A percentile compares a stretch with the other conserved stretches of the same genome.
Evolutionary conservation across 805 yeast species (phyloP).

Genomic region (Saturnispora saitoi): DNA sequence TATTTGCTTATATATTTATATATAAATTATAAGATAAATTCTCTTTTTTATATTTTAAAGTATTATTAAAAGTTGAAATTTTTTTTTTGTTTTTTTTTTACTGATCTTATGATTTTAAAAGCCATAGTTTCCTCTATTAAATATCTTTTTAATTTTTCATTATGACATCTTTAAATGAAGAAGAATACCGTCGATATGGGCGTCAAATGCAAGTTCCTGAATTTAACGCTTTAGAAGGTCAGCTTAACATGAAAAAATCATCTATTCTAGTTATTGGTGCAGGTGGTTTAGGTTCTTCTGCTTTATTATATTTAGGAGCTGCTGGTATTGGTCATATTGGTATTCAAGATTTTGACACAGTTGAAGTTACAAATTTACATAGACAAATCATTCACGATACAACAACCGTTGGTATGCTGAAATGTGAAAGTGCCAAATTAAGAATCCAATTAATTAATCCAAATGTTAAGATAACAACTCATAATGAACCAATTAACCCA

Average conservation of each 20-base stretch:
- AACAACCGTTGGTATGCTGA: conserved; percentile 54
- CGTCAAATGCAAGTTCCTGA: conserved; percentile 92
- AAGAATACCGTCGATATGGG: conserved; percentile 81
- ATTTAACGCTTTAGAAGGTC: conserved; percentile 48
- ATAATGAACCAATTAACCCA: conserved; percentile 42
- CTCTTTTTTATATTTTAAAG: no score
- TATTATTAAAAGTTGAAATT: no score
- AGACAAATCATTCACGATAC: conserved; percentile 79
- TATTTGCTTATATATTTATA: no score
- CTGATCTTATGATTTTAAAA: no score
- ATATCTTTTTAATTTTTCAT: no score
- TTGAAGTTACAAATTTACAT: conserved; percentile 80
- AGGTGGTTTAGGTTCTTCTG: conserved; percentile 95
- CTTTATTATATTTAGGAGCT: conserved; percentile 72
- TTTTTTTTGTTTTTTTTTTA: no score
- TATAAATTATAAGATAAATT: no score
- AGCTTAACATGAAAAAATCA: conserved; percentile 46
- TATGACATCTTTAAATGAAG: conserved; percentile 18
- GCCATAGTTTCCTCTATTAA: no score
- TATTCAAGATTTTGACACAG: conserved; percentile 78
- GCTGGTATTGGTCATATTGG: conserved; percentile 85
- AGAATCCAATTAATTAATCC: conserved; percentile 58
- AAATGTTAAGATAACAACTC: conserved; percentile 44
- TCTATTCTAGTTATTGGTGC: conserved; percentile 82
- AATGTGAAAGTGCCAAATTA: conserved; percentile 70